These are phyloP conservation scores for Candida boidinii DNA, from an alignment of 805 yeast species.

Conservation along the genomic window DNA sequence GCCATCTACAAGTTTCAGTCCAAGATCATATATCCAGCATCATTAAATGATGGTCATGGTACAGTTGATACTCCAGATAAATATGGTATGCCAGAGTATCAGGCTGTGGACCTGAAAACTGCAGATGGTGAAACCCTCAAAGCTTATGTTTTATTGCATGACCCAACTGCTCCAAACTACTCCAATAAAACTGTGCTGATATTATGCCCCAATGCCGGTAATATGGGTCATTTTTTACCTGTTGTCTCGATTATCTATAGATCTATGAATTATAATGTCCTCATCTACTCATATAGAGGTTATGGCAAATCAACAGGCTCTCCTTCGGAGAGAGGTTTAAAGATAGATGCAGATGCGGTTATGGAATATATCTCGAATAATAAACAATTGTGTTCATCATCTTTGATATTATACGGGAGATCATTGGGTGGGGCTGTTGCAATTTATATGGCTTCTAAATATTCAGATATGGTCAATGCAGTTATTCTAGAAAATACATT, in stretches of 20 bases:
- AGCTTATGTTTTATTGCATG: slow-evolving; percentile 52
- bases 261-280: slow-evolving; percentile 62
- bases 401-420: slow-evolving; percentile 72
- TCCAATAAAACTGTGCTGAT: slow-evolving; percentile 64
- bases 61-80: slow-evolving; percentile 71
- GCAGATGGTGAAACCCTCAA: slow-evolving; percentile 63
- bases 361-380: slow-evolving; percentile 50
- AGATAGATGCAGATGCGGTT: slow-evolving; percentile 71
- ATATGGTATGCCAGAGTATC: slow-evolving; percentile 53
- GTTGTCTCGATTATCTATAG: slow-evolving; percentile 62
- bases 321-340: slow-evolving; percentile 73
- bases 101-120: slow-evolving; percentile 52
- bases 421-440: slow-evolving; percentile 96
- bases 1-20: slow-evolving; percentile 57
- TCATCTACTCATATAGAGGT: slow-evolving; percentile 85
- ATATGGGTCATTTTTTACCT: slow-evolving; percentile 86
- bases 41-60: slow-evolving; percentile 64
- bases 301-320: slow-evolving; percentile 76
- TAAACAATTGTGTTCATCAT: slow-evolving; percentile 39
- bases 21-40: slow-evolving; percentile 74
- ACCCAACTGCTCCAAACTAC: slow-evolving; percentile 27
- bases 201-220: slow-evolving; percentile 91
- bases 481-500: slow-evolving; percentile 84
- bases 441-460: slow-evolving; percentile 63
- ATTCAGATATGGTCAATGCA: slow-evolving; percentile 44